Percentiles rank a stretch among this genome's conserved stretches.
These are phyloP conservation scores for Sugiyamaella castrensis DNA, from an alignment of 1,139 yeast genomes.

Conservation along the genomic window DNA sequence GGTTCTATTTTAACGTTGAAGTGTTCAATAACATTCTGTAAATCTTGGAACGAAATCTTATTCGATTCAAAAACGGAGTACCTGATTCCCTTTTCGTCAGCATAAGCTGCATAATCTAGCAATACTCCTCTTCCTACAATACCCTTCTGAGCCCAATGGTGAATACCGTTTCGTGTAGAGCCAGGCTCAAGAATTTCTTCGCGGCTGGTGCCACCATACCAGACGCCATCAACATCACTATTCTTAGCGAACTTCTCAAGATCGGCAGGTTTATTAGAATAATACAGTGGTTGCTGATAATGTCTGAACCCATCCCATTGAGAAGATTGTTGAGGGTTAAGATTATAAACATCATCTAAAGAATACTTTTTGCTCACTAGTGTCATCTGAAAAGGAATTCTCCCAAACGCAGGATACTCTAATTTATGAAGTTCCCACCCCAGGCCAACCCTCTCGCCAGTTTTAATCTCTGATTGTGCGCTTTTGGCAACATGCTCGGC, in stretches of 20 bases:
- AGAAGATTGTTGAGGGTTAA: constrained; percentile 36
- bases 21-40: constrained; percentile 26
- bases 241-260: constrained; percentile 9
- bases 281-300: constrained; percentile 23
- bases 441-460: constrained; percentile 26
- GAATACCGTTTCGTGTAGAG: constrained; percentile 32
- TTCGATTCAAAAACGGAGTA: constrained; percentile 29
- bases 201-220: constrained; percentile 31
- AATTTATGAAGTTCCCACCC: constrained; percentile 25
- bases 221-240: constrained; percentile 20
- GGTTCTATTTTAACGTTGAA: constrained; percentile 26
- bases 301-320: constrained; percentile 40
- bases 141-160: constrained; percentile 34
- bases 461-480: constrained; percentile 24
- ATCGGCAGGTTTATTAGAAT: constrained; percentile 8
- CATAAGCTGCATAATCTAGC: constrained; percentile 34
- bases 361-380: constrained; percentile 6
- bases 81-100: constrained; percentile 26
- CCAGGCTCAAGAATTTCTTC: constrained; percentile 25
- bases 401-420: constrained; percentile 22
- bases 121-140: constrained; percentile 37
- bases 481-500: constrained; percentile 24
- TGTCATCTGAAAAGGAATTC: constrained; percentile 16
- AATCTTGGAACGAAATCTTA: constrained; percentile 26
- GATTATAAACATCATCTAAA: constrained; percentile 32